phyloP scores from a whole-genome alignment of 768 basidiomycete genomes.

The Scleroderma citrinum region DNA sequence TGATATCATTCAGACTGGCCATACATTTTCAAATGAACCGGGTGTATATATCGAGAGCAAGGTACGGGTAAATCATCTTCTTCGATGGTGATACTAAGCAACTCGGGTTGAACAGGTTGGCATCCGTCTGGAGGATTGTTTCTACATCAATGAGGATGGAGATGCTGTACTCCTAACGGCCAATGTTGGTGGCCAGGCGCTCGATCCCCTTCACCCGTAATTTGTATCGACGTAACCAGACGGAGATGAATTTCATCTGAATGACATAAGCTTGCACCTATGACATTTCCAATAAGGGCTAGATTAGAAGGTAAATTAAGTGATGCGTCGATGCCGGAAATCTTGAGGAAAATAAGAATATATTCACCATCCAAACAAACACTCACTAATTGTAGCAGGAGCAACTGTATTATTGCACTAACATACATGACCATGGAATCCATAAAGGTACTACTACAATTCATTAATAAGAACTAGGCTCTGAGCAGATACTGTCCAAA shows the following conservation, averaged over 20 bases:
- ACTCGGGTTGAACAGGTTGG: conserved; percentile 47
- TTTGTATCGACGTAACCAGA: conserved; percentile 6
- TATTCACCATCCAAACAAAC: no score
- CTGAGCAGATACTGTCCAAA: no score
- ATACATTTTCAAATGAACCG: conserved; percentile 81
- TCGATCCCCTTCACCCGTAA: conserved; percentile 31
- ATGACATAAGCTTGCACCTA: background rate
- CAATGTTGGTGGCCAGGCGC: conserved; percentile 55
- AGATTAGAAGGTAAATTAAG: background rate
- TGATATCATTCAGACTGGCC: conserved; percentile 52
- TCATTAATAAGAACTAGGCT: conserved; percentile 15
- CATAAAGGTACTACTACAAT: conserved; percentile 24
- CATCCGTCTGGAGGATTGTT: conserved; percentile 80
- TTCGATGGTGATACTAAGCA: background rate
- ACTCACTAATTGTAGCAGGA: background rate
- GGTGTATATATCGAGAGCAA: conserved; percentile 68
- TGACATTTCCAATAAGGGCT: background rate
- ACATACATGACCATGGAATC: conserved; percentile 19
- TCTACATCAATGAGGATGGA: conserved; percentile 57
- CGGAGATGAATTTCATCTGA: conserved; percentile 16
- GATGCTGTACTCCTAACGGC: conserved; percentile 53
- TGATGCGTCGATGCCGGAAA: no score
- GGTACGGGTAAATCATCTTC: conserved; percentile 29
- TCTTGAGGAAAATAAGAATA: no score
- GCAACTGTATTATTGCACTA: background rate